Evolutionary conservation across 805 yeast species (phyloP), one percentile per base, ranked within the genome.

Genomic region (Zygosaccharomyces lentus): DNA sequence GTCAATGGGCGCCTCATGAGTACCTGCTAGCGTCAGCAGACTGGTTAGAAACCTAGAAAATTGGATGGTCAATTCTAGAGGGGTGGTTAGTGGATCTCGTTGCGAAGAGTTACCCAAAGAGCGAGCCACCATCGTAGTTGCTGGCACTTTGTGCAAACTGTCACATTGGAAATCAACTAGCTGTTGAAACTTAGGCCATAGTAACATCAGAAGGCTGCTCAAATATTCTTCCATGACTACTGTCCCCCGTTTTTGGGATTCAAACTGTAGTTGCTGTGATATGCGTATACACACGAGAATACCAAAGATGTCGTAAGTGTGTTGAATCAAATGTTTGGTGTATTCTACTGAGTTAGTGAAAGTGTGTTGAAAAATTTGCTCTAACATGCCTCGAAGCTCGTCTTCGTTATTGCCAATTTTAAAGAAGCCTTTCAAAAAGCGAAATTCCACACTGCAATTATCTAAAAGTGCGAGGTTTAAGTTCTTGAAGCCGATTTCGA

Each of bases 121-220:
- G 61, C 65, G 68, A 15, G 75, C 58, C 9, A 54, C 50, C 25
- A 41, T 51, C 5, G 58, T 55, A 2, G 64, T 46, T 48, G 54
- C 71, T 39, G 64, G 64, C 13, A 75, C 75, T 43, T 72, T 77
- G 50, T 84, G 81, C 62, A 88, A 68, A 41, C 81, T 77, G 16
- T 81, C 84, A 55, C 96, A 83, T 56, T 91, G 87, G 27, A 77
- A 67, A 61, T 89, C 96, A 34, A 90, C 75, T 27, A 87, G 70
- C 37, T 72, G 74, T 57, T 89, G 90, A 58, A 90, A 85, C 48
- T 77, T 80, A 0, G 97, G 96, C 98, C 98, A 93, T 37, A 91
- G 67, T 3, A 76, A 63, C 42, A 87, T 76, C 50, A 82, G 65
- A 51, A 84, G 80, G 12, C 78, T 70, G 54, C 84, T 81, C 52